Percentiles rank a stretch among this genome's conserved stretches.
phyloP scores from a whole-genome alignment of 1,284 basidiomycete species.

The Wallemia mellicola region DNA sequence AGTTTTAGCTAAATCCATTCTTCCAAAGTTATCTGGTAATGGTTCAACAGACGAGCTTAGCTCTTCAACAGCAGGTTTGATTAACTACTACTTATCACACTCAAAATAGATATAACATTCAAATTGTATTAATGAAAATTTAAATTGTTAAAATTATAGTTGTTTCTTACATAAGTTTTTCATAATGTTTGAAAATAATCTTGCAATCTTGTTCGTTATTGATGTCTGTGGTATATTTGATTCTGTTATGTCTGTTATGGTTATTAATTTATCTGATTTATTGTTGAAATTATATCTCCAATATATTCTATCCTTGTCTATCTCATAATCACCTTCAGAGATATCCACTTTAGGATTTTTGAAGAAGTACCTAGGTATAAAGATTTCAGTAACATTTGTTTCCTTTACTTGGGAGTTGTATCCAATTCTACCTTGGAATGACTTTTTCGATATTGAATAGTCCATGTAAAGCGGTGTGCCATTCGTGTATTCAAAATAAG shows the following conservation, averaged over 20 bases:
- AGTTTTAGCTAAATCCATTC: constrained; percentile 72
- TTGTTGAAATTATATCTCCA: neutral
- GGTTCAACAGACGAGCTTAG: constrained; percentile 70
- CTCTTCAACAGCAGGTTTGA: constrained; percentile 73
- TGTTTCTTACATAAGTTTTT: neutral
- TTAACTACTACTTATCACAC: constrained; percentile 74
- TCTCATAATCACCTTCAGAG: neutral
- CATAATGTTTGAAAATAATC: too few species aligned
- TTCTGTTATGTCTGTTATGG: too few species aligned
- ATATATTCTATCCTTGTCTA: neutral
- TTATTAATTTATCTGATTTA: too few species aligned
- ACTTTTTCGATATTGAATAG: neutral
- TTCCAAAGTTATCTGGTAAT: constrained; percentile 53
- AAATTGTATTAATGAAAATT: neutral
- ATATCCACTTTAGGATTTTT: neutral
- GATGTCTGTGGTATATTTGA: too few species aligned
- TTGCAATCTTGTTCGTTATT: too few species aligned
- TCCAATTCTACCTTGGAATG: neutral
- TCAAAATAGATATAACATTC: constrained; percentile 17
- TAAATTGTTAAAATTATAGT: neutral
- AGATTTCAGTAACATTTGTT: neutral
- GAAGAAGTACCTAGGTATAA: neutral
- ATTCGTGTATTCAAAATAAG: neutral
- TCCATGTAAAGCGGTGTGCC: neutral
- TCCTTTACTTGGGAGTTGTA: neutral